phyloP scores from a whole-genome alignment of 441 rosid genomes.

The Bruguiera hainesii region DNA sequence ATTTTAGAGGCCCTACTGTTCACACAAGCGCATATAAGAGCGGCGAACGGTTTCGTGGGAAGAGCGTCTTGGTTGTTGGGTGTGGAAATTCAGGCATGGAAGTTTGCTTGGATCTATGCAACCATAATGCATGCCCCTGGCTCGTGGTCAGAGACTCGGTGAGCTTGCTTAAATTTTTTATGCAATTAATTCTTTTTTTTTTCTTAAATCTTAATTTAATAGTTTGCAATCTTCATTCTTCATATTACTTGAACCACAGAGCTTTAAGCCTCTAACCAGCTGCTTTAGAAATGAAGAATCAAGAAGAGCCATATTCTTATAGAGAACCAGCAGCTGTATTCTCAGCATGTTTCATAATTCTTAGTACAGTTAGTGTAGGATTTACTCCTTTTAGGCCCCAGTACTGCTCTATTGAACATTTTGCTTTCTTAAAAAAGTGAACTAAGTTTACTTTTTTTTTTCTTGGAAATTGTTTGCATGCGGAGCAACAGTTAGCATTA shows the following conservation, averaged over 20 bases:
- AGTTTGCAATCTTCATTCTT: background rate
- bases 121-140: conserved; percentile 55
- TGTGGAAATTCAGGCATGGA: conserved; percentile 97
- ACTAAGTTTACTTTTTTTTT: background rate
- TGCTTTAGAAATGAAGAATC: background rate
- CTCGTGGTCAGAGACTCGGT: conserved; percentile 78
- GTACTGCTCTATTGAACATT: too few species aligned
- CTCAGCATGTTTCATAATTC: background rate
- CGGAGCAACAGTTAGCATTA: conserved; percentile 28
- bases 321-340: background rate
- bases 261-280: background rate
- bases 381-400: too few species aligned
- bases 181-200: background rate
- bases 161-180: conserved; percentile 21
- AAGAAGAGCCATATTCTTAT: background rate
- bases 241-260: background rate
- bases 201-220: background rate
- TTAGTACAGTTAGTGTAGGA: too few species aligned
- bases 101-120: conserved; percentile 78
- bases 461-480: conserved; percentile 48
- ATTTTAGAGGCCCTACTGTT: conserved; percentile 48
- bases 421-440: too few species aligned
- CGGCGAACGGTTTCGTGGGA: conserved; percentile 47
- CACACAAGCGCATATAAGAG: conserved; percentile 61
- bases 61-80: conserved; percentile 73